These are phyloP conservation scores for Quercus lobata DNA, from an alignment of 331 rosid genomes.

Conservation along the genomic window DNA sequence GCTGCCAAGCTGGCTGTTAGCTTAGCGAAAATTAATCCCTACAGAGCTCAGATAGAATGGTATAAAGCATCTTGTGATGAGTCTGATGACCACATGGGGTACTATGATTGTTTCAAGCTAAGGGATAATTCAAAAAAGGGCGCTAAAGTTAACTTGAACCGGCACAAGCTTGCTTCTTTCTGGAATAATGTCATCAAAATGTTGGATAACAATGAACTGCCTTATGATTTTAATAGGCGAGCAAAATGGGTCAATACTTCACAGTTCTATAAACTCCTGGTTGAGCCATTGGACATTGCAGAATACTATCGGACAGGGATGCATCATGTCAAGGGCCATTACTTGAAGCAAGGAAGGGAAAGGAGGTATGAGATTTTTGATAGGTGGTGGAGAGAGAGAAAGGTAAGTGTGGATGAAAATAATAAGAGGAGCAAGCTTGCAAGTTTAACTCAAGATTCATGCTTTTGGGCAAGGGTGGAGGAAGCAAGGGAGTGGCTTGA, in stretches of 20 bases:
- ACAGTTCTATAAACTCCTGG: constrained; percentile 61
- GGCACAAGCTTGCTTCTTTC: constrained; percentile 62
- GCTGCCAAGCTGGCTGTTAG: constrained; percentile 54
- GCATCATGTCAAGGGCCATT: constrained; percentile 61
- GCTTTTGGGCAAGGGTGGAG: constrained; percentile 82
- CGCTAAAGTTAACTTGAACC: constrained; percentile 48
- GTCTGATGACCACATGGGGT: constrained; percentile 59
- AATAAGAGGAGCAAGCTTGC: constrained; percentile 55
- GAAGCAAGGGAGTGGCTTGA: constrained; percentile 79
- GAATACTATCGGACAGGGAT: constrained; percentile 51
- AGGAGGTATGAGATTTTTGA: constrained; percentile 63
- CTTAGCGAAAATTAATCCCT: constrained; percentile 58
- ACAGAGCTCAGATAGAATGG: constrained; percentile 85
- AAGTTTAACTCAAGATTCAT: constrained; percentile 75
- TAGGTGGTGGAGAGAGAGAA: constrained; percentile 64
- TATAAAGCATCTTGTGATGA: constrained; percentile 58
- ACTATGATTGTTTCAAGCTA: constrained; percentile 70
- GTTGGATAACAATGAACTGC: constrained; percentile 52
- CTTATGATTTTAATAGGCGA: constrained; percentile 44
- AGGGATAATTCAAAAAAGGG: constrained; percentile 43
- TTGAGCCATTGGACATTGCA: constrained; percentile 90
- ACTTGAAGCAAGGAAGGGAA: constrained; percentile 61
- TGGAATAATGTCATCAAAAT: constrained; percentile 53
- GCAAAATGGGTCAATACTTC: constrained; percentile 58
- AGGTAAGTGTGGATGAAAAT: constrained; percentile 12